These are phyloP conservation scores for Ophiostoma novo-ulmi DNA, from an alignment of 2,329 filamentous ascomycete species.

Conservation along the genomic window DNA sequence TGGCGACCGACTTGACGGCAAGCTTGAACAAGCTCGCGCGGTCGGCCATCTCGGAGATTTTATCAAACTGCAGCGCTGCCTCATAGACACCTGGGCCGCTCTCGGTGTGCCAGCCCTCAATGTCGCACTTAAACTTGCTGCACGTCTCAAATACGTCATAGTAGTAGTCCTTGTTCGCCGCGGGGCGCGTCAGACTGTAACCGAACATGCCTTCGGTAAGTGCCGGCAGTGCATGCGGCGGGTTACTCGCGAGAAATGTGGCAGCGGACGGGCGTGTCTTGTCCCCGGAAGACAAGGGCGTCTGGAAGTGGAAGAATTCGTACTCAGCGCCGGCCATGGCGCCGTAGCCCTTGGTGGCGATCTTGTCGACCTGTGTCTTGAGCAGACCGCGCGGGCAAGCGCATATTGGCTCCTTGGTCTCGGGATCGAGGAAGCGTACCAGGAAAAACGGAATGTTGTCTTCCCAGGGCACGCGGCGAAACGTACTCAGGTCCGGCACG, in stretches of 20 bases:
- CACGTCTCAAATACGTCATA: conserved; percentile 82
- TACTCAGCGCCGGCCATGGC: conserved; percentile 93
- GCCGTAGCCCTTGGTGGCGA: conserved; percentile 63
- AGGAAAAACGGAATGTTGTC: conserved; percentile 79
- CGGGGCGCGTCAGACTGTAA: conserved; percentile 79
- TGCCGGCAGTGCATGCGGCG: conserved; percentile 66
- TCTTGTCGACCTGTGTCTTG: conserved; percentile 60
- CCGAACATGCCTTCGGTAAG: conserved; percentile 95
- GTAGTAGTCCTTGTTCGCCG: conserved; percentile 89
- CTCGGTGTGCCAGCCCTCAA: conserved; percentile 95
- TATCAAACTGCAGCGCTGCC: conserved; percentile 85
- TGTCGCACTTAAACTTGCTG: conserved; percentile 68
- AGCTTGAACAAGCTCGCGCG: conserved; percentile 92
- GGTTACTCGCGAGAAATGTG: conserved; percentile 66
- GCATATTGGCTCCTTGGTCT: conserved; percentile 64
- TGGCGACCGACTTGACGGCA: conserved; percentile 81
- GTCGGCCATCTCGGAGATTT: conserved; percentile 86
- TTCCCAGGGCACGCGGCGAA: conserved; percentile 86
- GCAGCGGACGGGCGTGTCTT: conserved; percentile 53
- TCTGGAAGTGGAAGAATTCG: conserved; percentile 88
- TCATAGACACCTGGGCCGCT: conserved; percentile 92
- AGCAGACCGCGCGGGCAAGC: conserved; percentile 76
- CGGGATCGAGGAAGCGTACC: conserved; percentile 76
- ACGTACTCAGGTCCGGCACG: conserved; percentile 70
- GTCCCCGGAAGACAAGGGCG: conserved; percentile 47